Base-by-base conservation (phyloP, 129 eudicot species). In the Ambrosia trifida region DNA sequence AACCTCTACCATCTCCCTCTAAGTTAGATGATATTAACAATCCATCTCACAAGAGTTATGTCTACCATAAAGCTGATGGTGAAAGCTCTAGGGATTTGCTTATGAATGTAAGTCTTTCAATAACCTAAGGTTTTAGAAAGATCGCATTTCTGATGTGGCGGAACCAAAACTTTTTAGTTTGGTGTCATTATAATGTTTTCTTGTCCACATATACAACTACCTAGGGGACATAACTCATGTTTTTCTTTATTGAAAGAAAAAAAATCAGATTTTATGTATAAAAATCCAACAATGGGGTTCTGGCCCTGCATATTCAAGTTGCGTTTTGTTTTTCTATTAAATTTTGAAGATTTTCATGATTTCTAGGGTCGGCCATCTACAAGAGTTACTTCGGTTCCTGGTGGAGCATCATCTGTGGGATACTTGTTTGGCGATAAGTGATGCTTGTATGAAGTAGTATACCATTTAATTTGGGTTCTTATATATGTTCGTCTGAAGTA, bases 371-470 rank as follows among this genome's bases (percentile, higher is more conserved):
- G 93, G 30, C 89, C 89, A 31, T 83, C 93, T 0, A 87, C 89
- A 10, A 81, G 81, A 72, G 89, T 87, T 44, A 87, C 79, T 12
- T 87, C 87, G 18, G 89, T 71, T 75, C 93, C 89, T 0, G 93
- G 89, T 19, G 93, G 93, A 56, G 80, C 75, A 70, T 87, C 93
- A 58, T 84, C 89, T 18, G 75, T 87, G 12, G 93, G 93, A 54
- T 87, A 87, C 79, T 71, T 87, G 73, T 87, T 87, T 79, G 93
- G 89, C 84, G 89, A 84, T 66, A 81, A 87, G 79, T 81, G 75
- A 80, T 28, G 32, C 46, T 28, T 24, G 0, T 24, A 24, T 11
- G 35, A 56, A 4, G 43, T 30, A 45, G 9, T 30, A 24, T 43
- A 58, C 32, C 45, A n/a, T 28, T n/a, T 72, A 44, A 72, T 45